These are phyloP conservation scores for Exophiala aquamarina DNA, from an alignment of 2,329 filamentous ascomycete species.

Conservation along the genomic window DNA sequence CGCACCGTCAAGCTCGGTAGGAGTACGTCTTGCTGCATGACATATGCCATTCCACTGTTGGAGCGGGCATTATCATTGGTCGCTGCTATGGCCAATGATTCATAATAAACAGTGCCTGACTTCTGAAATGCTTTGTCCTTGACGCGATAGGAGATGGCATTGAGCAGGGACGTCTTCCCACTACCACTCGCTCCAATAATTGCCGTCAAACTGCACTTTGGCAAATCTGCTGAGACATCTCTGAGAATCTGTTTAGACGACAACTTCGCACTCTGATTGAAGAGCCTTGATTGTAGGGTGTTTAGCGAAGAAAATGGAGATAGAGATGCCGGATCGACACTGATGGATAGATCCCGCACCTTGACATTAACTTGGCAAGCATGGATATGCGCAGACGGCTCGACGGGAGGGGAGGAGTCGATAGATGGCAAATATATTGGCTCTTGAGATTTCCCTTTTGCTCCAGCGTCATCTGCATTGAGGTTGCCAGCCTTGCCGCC, in stretches of 20 bases:
- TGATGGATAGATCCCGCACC: conserved; percentile 36
- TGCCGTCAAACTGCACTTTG: conserved; percentile 66
- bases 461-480: too few relatives aligned
- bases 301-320: conserved; percentile 34
- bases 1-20: conserved; percentile 72
- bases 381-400: neutral
- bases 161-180: conserved; percentile 92
- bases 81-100: conserved; percentile 62
- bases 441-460: too few relatives aligned
- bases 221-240: conserved; percentile 59
- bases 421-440: too few relatives aligned
- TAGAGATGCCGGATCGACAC: conserved; percentile 35
- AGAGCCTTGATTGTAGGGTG: conserved; percentile 31
- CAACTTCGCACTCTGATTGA: conserved; percentile 31
- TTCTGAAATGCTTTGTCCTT: conserved; percentile 53
- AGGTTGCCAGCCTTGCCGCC: too few relatives aligned
- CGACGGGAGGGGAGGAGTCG: too few relatives aligned
- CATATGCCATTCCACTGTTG: conserved; percentile 48
- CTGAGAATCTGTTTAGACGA: conserved; percentile 64
- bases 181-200: conserved; percentile 96
- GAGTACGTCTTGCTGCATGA: conserved; percentile 72
- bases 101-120: conserved; percentile 62
- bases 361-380: conserved; percentile 37
- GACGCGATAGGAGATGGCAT: conserved; percentile 68
- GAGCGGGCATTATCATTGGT: conserved; percentile 51